These are phyloP conservation scores for Durio zibethinus DNA, from an alignment of 345 rosid genomes.

Conservation along the genomic window DNA sequence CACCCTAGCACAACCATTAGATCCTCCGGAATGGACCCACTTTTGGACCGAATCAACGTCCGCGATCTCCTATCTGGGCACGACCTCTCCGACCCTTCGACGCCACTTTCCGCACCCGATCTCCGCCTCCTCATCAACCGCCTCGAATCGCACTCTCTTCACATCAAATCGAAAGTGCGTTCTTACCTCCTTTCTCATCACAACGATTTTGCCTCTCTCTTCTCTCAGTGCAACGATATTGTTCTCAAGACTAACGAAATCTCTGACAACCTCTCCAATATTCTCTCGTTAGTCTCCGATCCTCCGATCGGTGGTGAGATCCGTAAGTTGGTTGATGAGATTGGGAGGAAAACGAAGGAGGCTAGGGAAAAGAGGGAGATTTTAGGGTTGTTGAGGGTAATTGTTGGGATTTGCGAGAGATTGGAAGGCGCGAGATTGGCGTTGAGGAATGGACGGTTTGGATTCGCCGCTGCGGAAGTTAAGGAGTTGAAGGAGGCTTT, in stretches of 20 bases:
- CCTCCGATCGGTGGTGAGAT: slow-evolving; percentile 66
- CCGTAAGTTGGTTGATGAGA: slow-evolving; percentile 50
- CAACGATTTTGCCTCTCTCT: slow-evolving; percentile 71
- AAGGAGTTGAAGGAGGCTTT: slow-evolving; percentile 59
- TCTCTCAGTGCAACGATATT: slow-evolving; percentile 69
- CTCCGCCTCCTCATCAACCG: slow-evolving; percentile 86
- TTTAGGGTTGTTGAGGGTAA: slow-evolving; percentile 51
- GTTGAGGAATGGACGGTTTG: slow-evolving; percentile 52
- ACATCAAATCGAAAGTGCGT: slow-evolving; percentile 82
- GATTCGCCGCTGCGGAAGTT: slow-evolving; percentile 73
- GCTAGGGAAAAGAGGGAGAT: slow-evolving; percentile 57
- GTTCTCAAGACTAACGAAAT: slow-evolving; percentile 49
- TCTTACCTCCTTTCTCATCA: slow-evolving; percentile 77
- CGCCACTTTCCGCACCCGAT: slow-evolving; percentile 93
- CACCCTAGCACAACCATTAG: neutral
- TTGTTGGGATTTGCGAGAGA: slow-evolving; percentile 63
- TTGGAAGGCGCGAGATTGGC: slow-evolving; percentile 57
- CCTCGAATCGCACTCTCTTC: slow-evolving; percentile 86
- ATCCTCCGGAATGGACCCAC: slow-evolving; percentile 43
- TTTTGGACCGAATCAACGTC: slow-evolving; percentile 63
- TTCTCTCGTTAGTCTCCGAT: slow-evolving; percentile 54
- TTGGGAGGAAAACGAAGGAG: slow-evolving; percentile 53
- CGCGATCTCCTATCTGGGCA: slow-evolving; percentile 82
- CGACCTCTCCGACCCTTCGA: slow-evolving; percentile 69
- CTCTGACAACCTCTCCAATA: slow-evolving; percentile 41